These are phyloP conservation scores for Phaeotremella skinneri DNA, from an alignment of 768 basidiomycete genomes.

Conservation along the genomic window DNA sequence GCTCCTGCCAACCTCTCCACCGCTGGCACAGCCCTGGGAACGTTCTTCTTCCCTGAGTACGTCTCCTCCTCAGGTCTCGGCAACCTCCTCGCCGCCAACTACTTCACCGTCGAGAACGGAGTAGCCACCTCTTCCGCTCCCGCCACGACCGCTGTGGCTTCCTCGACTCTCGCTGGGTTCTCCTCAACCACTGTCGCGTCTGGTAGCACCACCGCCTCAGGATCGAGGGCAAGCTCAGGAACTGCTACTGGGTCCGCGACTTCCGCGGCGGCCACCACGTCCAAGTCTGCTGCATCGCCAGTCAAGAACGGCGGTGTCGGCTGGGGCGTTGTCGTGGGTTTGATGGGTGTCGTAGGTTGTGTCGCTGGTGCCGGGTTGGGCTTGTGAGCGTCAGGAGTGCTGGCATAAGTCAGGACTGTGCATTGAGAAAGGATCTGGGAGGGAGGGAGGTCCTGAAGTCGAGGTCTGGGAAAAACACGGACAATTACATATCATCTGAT, in stretches of 20 bases:
- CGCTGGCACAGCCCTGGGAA: slow-evolving; percentile 58
- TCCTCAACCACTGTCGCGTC: slow-evolving; percentile 27
- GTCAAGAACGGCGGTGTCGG: slow-evolving; percentile 25
- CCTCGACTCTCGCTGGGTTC: slow-evolving; percentile 59
- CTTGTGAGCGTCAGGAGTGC: neutral
- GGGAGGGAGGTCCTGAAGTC: neutral
- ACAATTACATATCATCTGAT: too few species aligned
- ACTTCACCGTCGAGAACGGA: slow-evolving; percentile 72
- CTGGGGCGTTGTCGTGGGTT: slow-evolving; percentile 33
- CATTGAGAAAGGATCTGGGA: too few species aligned
- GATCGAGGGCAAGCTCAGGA: slow-evolving; percentile 9
- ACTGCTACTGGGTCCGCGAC: slow-evolving; percentile 17
- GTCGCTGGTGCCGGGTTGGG: slow-evolving; percentile 31
- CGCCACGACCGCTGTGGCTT: slow-evolving; percentile 65
- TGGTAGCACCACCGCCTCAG: slow-evolving; percentile 11
- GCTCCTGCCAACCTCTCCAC: slow-evolving; percentile 61
- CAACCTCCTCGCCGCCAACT: slow-evolving; percentile 65
- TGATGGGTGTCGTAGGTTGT: slow-evolving; percentile 37
- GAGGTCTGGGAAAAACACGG: too few species aligned
- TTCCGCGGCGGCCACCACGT: slow-evolving; percentile 20
- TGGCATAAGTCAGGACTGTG: neutral
- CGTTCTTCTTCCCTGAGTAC: slow-evolving; percentile 63
- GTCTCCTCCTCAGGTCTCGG: slow-evolving; percentile 61
- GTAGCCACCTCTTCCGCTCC: slow-evolving; percentile 49
- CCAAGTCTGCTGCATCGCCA: slow-evolving; percentile 13